phyloP scores from a whole-genome alignment of 192 early-diverging fungal genomes.

The Geranomyces michiganensis region DNA sequence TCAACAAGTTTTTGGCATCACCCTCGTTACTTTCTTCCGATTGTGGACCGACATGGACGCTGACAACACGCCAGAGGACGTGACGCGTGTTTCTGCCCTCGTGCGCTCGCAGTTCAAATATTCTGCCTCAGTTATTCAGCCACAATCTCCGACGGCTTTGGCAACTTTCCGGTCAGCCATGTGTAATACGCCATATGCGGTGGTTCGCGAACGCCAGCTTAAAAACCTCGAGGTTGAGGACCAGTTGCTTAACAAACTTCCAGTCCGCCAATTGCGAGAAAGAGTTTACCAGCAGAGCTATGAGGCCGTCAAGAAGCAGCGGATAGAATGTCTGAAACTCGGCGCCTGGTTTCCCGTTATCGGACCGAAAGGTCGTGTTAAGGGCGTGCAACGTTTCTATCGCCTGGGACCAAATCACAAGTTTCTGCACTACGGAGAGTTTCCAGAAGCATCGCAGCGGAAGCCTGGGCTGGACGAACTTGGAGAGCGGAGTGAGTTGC shows the following conservation, averaged over 20 bases:
- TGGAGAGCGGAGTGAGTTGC: constrained; percentile 55
- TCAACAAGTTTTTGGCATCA: constrained; percentile 59
- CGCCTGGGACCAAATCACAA: constrained; percentile 61
- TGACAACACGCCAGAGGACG: constrained; percentile 31
- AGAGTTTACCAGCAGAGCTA: constrained; percentile 69
- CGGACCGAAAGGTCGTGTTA: constrained; percentile 45
- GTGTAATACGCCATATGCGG: constrained; percentile 60
- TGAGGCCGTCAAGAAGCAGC: constrained; percentile 71
- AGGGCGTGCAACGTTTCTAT: constrained; percentile 57
- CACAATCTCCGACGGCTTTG: constrained; percentile 20
- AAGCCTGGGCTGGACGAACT: constrained; percentile 49
- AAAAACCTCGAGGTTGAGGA: constrained; percentile 73
- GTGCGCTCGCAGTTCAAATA: constrained; percentile 66
- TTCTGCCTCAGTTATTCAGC: constrained; percentile 35
- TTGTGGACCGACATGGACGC: constrained; percentile 71
- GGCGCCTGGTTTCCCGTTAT: constrained; percentile 72
- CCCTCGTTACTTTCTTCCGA: constrained; percentile 57
- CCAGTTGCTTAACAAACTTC: constrained; percentile 58
- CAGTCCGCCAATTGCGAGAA: constrained; percentile 67
- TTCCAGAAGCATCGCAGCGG: constrained; percentile 44
- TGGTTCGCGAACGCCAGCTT: constrained; percentile 66
- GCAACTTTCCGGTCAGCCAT: constrained; percentile 62
- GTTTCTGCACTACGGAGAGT: constrained; percentile 70
- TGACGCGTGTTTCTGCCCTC: constrained; percentile 52
- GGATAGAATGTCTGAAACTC: constrained; percentile 60